A percentile compares a stretch with the other conserved stretches of the same genome.
Evolutionary conservation across 1,284 basidiomycete genomes (phyloP).

Genomic region (Rhodotorula sp.): DNA sequence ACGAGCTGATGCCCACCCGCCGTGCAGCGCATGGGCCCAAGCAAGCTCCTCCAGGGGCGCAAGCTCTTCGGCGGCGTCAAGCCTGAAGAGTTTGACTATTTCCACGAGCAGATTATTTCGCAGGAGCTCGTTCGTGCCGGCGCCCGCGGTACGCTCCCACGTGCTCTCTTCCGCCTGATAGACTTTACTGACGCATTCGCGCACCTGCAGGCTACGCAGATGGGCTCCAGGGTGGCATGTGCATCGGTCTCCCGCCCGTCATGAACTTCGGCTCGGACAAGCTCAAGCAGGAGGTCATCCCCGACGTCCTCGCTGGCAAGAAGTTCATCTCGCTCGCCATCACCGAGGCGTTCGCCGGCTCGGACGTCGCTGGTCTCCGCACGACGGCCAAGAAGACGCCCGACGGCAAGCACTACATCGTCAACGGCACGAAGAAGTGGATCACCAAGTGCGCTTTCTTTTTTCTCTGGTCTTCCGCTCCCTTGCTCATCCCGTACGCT

Average conservation of each 20-base stretch:
- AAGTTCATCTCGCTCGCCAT: slow-evolving; percentile 84
- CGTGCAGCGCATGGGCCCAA: slow-evolving; percentile 66
- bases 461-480: no score
- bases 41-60: slow-evolving; percentile 71
- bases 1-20: not conserved
- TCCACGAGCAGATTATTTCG: slow-evolving; percentile 78
- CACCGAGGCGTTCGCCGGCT: slow-evolving; percentile 76
- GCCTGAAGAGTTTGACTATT: slow-evolving; percentile 87
- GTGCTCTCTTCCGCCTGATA: no score
- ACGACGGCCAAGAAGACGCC: slow-evolving; percentile 74
- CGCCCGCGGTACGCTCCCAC: slow-evolving; percentile 60
- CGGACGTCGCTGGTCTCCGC: slow-evolving; percentile 54
- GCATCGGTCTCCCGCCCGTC: slow-evolving; percentile 62
- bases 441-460: slow-evolving; percentile 48
- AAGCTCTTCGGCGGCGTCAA: slow-evolving; percentile 80
- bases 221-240: slow-evolving; percentile 70
- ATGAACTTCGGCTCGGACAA: slow-evolving; percentile 80
- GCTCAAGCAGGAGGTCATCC: slow-evolving; percentile 73
- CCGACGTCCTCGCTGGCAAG: slow-evolving; percentile 76
- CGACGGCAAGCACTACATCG: slow-evolving; percentile 65
- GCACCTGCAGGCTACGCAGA: slow-evolving; percentile 65
- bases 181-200: not conserved
- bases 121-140: slow-evolving; percentile 80
- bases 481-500: not conserved
- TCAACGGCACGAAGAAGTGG: slow-evolving; percentile 60